Base-by-base conservation (phyloP, 2,329 filamentous ascomycete species). In the Fusarium newnesense region DNA sequence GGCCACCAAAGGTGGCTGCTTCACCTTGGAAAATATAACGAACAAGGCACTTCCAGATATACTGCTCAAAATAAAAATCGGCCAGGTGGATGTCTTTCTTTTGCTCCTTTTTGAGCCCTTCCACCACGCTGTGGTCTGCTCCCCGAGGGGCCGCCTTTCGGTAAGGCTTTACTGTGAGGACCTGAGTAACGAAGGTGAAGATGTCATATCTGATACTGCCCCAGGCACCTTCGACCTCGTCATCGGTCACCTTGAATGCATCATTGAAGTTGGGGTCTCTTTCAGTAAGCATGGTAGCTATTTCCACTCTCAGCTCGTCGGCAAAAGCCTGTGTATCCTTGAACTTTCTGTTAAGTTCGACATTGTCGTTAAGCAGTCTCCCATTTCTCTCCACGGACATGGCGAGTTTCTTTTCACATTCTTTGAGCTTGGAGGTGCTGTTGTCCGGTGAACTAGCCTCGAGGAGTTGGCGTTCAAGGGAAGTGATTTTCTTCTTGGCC, bases 1-100 rank as follows among this genome's bases (percentile, higher is more conserved):
- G 32, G 5, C 71, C 70, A 18, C 71, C 71, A 50, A 72, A 73
- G 7, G 54, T 37, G 16, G 40, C 30, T 21, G 46, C 52, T 37
- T 34, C 59, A 7, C 32, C 70, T 5, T 54, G 40, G 8, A 73
- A 74, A 10, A 73, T 18, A 12, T 56, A 18, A 19, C 9, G 18
- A 15, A 46, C 26, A 28, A 73, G 67, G 6, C 30, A 42, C 13
- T 34, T 6, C 70, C 70, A 73, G 30, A 73, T 74, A n/a, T 64
- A 47, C 4, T 46, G 30, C 9, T 73, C 62, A 2, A 72, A 68
- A 26, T 59, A 18, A 16, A 28, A 64, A 7, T 18, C 10, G 2
- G n/a, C 42, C 15, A 60, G 18, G 5, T 12, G 34, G 58, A 8
- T 21, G 6, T 52, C 49, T 24, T 64, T 71, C 39, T 61, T 72